Evolutionary conservation across 495 filamentous ascomycete species (phyloP).

Genomic region (Aspergillus baeticus): DNA sequence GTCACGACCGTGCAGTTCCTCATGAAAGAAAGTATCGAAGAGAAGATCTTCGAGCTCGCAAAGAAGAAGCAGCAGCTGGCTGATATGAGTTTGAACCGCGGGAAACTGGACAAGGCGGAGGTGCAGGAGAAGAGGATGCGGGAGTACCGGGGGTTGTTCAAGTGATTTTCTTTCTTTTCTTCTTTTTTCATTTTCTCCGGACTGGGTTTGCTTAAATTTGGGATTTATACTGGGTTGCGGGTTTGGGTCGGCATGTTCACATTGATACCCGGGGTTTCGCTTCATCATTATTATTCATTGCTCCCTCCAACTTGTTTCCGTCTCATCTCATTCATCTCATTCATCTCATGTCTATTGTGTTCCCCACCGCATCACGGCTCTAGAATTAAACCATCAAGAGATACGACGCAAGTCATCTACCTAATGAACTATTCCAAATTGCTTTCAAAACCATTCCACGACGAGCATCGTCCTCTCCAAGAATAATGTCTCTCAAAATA

Average conservation of each 20-base stretch:
- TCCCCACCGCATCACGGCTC: neutral
- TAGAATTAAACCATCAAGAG: conserved; percentile 1
- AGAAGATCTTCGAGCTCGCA: conserved; percentile 87
- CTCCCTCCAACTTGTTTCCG: no score
- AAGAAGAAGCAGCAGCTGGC: conserved; percentile 88
- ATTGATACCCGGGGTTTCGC: conserved; percentile 7
- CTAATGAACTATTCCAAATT: neutral
- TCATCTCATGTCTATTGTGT: neutral
- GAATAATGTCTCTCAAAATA: neutral
- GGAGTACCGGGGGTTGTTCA: conserved; percentile 82
- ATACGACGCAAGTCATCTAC: conserved; percentile 9
- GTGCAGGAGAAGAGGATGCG: conserved; percentile 72
- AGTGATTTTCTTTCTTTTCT: conserved; percentile 38
- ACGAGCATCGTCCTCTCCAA: neutral
- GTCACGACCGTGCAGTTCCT: conserved; percentile 82
- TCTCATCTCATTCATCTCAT: no score
- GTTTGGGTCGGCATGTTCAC: neutral
- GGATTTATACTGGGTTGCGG: neutral
- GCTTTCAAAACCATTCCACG: neutral
- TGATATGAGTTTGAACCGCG: conserved; percentile 75
- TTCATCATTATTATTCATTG: neutral
- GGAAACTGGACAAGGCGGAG: conserved; percentile 70
- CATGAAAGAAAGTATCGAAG: conserved; percentile 88
- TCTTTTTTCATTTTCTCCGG: neutral
- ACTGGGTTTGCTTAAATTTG: neutral